phyloP scores from a whole-genome alignment of 805 yeast genomes.

The Candida pini region DNA sequence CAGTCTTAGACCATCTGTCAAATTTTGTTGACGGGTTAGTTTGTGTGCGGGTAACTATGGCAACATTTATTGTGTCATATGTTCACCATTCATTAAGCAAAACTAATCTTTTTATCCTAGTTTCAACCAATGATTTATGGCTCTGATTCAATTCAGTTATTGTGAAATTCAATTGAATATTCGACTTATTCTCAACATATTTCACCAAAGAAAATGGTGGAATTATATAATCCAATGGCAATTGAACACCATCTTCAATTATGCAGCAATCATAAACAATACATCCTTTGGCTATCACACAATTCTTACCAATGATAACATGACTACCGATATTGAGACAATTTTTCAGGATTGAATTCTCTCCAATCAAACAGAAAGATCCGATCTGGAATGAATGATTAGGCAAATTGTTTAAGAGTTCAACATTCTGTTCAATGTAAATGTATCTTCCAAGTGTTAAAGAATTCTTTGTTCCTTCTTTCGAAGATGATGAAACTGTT shows the following conservation, averaged over 20 bases:
- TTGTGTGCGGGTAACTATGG: no score
- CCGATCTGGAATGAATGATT: conserved; percentile 37
- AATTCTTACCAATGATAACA: conserved; percentile 39
- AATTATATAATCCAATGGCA: conserved; percentile 40
- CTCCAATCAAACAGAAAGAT: conserved; percentile 40
- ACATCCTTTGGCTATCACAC: conserved; percentile 32
- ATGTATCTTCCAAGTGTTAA: conserved; percentile 41
- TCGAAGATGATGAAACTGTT: background rate
- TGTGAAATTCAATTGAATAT: no score
- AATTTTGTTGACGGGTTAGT: no score
- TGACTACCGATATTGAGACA: conserved; percentile 43
- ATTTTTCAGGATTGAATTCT: conserved; percentile 22
- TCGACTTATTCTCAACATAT: no score
- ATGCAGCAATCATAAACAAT: conserved; percentile 49
- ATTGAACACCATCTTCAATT: conserved; percentile 33
- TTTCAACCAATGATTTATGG: no score
- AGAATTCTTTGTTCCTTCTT: conserved; percentile 3
- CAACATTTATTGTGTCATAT: no score
- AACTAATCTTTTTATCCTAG: no score
- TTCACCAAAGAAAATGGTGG: conserved; percentile 47
- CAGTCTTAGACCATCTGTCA: no score
- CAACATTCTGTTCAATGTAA: conserved; percentile 32
- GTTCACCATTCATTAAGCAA: no score
- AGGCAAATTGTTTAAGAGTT: conserved; percentile 29
- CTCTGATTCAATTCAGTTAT: no score